Evolutionary conservation across 2,329 filamentous ascomycete species (phyloP), one percentile per base, ranked within the genome.

Genomic region (Botryotinia convoluta): DNA sequence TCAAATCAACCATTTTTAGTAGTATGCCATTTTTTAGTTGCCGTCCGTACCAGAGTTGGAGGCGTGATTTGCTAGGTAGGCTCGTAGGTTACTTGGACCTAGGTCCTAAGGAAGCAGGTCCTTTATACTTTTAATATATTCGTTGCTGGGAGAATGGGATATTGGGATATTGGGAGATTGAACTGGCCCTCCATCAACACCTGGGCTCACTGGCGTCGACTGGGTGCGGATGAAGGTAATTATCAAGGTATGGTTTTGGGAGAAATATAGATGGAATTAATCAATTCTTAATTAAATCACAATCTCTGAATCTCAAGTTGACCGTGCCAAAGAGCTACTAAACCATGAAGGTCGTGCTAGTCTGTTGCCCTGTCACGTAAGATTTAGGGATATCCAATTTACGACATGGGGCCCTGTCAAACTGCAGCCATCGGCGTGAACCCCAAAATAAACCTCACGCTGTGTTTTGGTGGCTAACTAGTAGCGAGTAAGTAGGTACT

Each of bases 301-400:
- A 35, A n/a, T 57, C 45, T 20, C 48, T 16, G 37, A 20, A 39
- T 51, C 48, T 51, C 26, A 4, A 51, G 26, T 65, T 44, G 29
- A n/a, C 32, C 61, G n/a, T 70, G 67, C 67, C 39, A 65, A 8
- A 44, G 44, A 51, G 48, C 29, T 65, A 10, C 45, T 26, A n/a
- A 45, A 65, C 57, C 35, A 12, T 22, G 57, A 35, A 69, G 54
- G 37, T 42, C 51, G 68, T 70, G 57, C 68, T 45, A 60, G 54
- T 63, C 61, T 72, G 48, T 45, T 45, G 29, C 69, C 69, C 69
- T 29, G 69, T 48, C 57, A 54, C 37, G 20, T 72, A 51, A 65
- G 42, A 72, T 72, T 72, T 72, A 65, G 69, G 61, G 45, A 65
- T 54, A 48, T 72, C 70, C 44, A 65, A 39, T 65, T 54, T 42